Evolutionary conservation across 108 stramenopile genomes (phyloP), one percentile per base, ranked within the genome.

Genomic region (Schizochytrium sp.): DNA sequence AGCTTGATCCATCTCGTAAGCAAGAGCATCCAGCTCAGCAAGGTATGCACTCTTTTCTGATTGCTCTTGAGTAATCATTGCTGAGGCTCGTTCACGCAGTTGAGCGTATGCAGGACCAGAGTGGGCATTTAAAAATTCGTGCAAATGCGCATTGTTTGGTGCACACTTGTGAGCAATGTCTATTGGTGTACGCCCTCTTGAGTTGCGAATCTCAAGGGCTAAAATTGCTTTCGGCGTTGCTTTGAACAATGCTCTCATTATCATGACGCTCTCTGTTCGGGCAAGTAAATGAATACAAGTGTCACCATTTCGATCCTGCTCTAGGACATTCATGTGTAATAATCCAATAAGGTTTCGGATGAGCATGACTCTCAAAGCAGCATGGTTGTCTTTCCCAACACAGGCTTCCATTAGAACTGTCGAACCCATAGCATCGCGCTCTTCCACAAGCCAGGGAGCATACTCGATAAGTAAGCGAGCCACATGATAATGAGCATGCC

Each of bases 231-330:
- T 47, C 40, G 47, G 10, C 10, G 47, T 38, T 28, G 53, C 28
- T 5, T 38, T n/a, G 76, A 83, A 83, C 15, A 83, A n/a, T 13
- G 76, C 47, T 47, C 53, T 17, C 12, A 55, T n/a, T 38, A 83
- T 49, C 50, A 83, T 47, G 28, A 40, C 40, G n/a, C 55, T 55
- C 28, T 38, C 50, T 10, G 76, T n/a, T 13, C 76, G 76, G 15
- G 76, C 76, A 50, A 83, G 76, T 5, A 49, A 42, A 53, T 83
- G 76, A 53, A 50, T 38, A 53, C 76, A 83, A 42, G 76, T 83
- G 76, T 83, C 76, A 5, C 47, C 47, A 28, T 83, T 83, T 5
- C 28, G 47, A 28, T 83, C 76, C 28, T 47, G 4, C 5, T n/a
- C 50, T 10, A 83, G 53, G 12, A 83, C 53, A 28, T 83, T 42